A percentile compares a stretch with the other conserved stretches of the same genome.
Conservation (phyloP, 768 basidiomycete species). For the Collybia sordida region DNA sequence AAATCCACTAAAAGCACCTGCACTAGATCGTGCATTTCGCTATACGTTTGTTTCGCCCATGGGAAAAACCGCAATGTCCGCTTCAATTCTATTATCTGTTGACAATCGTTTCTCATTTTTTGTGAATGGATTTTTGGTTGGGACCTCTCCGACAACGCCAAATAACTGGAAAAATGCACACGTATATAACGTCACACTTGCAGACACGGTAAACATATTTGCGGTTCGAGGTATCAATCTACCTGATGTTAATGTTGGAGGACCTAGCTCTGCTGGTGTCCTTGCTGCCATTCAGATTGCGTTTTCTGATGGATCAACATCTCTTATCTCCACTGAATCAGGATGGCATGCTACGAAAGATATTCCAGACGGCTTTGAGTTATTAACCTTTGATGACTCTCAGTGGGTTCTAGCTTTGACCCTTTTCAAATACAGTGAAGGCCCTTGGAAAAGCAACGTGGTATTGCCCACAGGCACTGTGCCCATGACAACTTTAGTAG, state of each 20-base stretch:
- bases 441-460: conserved; percentile 24
- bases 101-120: too few species aligned
- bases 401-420: conserved; percentile 18
- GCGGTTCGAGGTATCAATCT: conserved; percentile 27
- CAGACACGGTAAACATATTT: conserved; percentile 18
- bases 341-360: conserved; percentile 21
- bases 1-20: conserved; percentile 14
- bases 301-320: conserved; percentile 24
- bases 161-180: conserved; percentile 26
- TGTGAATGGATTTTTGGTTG: conserved; percentile 23
- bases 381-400: conserved; percentile 18
- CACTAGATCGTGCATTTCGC: conserved; percentile 24
- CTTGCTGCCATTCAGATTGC: conserved; percentile 22
- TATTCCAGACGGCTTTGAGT: conserved; percentile 23
- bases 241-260: conserved; percentile 15
- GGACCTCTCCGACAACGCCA: conserved; percentile 16
- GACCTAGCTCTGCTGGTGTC: conserved; percentile 24
- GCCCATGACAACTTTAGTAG: neutral
- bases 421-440: conserved; percentile 21
- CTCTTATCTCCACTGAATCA: conserved; percentile 18
- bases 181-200: conserved; percentile 18
- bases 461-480: conserved; percentile 14
- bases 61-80: neutral
- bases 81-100: neutral
- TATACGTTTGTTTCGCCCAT: conserved; percentile 6